These are phyloP conservation scores for Plasmopara halstedii DNA, from an alignment of 352 stramenopile genomes.

Conservation along the genomic window DNA sequence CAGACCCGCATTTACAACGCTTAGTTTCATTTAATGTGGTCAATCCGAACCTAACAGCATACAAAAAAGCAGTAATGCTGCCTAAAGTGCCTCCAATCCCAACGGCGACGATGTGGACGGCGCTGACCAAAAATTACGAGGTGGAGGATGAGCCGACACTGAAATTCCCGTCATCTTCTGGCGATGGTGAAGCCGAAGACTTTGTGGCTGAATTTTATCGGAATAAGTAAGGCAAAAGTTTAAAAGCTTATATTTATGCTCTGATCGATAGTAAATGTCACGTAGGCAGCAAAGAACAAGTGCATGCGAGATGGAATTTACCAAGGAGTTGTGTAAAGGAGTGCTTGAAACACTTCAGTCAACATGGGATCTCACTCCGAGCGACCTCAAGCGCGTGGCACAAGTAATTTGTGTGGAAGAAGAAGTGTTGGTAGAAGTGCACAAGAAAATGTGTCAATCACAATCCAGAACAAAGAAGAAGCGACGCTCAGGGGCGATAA, in stretches of 20 bases:
- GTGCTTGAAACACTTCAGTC: conserved; percentile 57
- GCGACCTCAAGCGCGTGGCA: conserved; percentile 55
- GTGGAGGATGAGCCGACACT: conserved; percentile 83
- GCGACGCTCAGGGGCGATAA: conserved; percentile 17
- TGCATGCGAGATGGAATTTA: conserved; percentile 61
- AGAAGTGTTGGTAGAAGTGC: conserved; percentile 55
- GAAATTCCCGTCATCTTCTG: conserved; percentile 62
- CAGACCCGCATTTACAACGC: conserved; percentile 14
- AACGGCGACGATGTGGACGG: conserved; percentile 71
- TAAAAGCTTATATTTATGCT: too few species aligned
- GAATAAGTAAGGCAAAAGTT: conserved; percentile 43
- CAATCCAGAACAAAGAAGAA: conserved; percentile 37
- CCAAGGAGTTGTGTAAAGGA: conserved; percentile 57
- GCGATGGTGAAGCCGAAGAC: conserved; percentile 79
- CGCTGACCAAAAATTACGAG: conserved; percentile 73
- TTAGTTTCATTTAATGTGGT: conserved; percentile 22
- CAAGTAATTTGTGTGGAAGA: conserved; percentile 56
- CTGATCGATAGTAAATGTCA: too few species aligned
- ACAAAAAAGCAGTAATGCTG: conserved; percentile 37
- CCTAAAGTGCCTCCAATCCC: conserved; percentile 40
- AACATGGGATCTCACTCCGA: conserved; percentile 58
- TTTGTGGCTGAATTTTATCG: conserved; percentile 80
- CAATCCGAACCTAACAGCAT: conserved; percentile 17
- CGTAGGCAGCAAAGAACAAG: conserved; percentile 57
- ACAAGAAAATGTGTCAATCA: conserved; percentile 40